Conservation (phyloP, 345 rosid species). For the Rhodamnia rubescens region DNA sequence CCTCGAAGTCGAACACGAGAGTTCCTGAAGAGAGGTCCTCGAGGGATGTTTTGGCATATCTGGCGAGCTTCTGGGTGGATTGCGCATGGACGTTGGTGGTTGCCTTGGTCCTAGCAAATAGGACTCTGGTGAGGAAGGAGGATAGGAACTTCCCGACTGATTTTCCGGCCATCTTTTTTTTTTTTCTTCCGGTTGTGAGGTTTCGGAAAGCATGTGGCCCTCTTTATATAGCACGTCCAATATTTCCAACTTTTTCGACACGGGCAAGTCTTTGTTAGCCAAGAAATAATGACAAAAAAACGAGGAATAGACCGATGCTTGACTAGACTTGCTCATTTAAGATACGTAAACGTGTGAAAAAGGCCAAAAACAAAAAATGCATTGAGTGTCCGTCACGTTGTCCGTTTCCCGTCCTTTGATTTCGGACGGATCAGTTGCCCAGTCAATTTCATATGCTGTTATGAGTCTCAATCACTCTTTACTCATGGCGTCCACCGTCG, state of each 20-base stretch:
- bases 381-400: no score
- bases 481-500: neutral
- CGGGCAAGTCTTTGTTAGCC: neutral
- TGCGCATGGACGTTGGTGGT: neutral
- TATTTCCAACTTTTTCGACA: neutral
- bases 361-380: no score
- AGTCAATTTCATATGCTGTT: neutral
- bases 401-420: no score
- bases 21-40: neutral
- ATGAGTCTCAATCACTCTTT: neutral
- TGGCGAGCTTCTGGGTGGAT: neutral
- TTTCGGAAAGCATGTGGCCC: neutral
- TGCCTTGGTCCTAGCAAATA: neutral
- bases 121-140: neutral
- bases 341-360: neutral
- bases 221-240: neutral
- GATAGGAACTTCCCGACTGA: neutral
- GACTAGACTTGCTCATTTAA: neutral
- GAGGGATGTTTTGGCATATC: neutral
- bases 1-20: slow-evolving; percentile 7
- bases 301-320: neutral
- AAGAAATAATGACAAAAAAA: neutral
- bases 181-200: neutral
- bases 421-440: neutral
- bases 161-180: neutral